Conservation (phyloP, 441 rosid genomes). For the Erysimum cheiri region DNA sequence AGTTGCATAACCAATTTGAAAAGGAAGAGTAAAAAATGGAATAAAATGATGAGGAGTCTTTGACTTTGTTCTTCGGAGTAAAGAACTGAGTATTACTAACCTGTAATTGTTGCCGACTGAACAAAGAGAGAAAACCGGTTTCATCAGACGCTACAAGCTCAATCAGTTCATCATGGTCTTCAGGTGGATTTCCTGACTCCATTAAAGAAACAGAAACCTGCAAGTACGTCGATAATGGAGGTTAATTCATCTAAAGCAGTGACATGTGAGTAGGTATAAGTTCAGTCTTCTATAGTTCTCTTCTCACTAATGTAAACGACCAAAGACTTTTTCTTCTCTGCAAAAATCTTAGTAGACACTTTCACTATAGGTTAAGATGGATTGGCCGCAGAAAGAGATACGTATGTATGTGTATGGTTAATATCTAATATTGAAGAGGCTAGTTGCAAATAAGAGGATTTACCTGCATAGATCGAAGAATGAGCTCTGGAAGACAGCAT, state of each 20-base stretch:
- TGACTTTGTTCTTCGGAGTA: slow-evolving; percentile 13
- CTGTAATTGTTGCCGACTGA: slow-evolving; percentile 94
- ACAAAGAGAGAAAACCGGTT: slow-evolving; percentile 73
- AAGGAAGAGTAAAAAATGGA: slow-evolving; percentile 11
- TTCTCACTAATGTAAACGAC: slow-evolving; percentile 15
- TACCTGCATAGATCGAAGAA: slow-evolving; percentile 96
- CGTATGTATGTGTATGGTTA: too few relatives aligned
- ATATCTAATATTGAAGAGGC: not conserved
- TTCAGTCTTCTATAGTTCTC: slow-evolving; percentile 9
- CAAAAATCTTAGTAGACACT: slow-evolving; percentile 12
- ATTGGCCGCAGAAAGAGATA: slow-evolving; percentile 13
- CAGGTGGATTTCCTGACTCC: slow-evolving; percentile 73
- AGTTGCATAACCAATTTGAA: not conserved
- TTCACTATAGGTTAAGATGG: not conserved
- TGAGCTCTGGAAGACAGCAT: slow-evolving; percentile 94
- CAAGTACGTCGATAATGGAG: slow-evolving; percentile 17
- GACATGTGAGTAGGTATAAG: not conserved
- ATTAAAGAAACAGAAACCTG: slow-evolving; percentile 84
- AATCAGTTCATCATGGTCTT: slow-evolving; percentile 78
- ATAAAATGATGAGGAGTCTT: not conserved
- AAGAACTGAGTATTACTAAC: slow-evolving; percentile 44
- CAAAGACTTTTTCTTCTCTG: slow-evolving; percentile 12
- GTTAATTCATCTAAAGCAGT: slow-evolving; percentile 2
- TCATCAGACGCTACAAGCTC: slow-evolving; percentile 83
- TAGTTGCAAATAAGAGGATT: slow-evolving; percentile 19